Percentiles rank a stretch among this genome's conserved stretches.
phyloP scores from a whole-genome alignment of 495 filamentous ascomycete species.

The Aspergillus olivimuriae region DNA sequence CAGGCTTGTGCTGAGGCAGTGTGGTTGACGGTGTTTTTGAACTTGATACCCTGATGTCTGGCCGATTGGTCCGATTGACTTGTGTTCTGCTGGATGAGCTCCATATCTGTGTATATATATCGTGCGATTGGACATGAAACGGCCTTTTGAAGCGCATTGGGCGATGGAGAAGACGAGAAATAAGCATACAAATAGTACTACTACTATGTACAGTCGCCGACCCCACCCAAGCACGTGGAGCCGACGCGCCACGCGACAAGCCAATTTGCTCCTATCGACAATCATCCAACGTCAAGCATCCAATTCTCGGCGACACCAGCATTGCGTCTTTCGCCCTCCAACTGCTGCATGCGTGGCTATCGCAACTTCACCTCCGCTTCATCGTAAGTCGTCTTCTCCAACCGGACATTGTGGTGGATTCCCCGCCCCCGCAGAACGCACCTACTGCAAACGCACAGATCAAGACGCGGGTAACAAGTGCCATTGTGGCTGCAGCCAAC shows the following conservation, averaged over 20 bases:
- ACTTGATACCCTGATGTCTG: conserved; percentile 15
- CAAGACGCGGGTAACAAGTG: conserved; percentile 1
- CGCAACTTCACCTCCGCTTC: no score
- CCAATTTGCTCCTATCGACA: not conserved
- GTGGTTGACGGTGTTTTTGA: conserved; percentile 9
- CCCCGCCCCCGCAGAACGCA: no score
- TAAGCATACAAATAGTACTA: no score
- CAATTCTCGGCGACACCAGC: no score
- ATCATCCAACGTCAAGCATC: no score
- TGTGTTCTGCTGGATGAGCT: not conserved
- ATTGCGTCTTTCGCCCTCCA: no score
- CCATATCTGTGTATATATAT: conserved; percentile 6
- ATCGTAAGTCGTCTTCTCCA: no score
- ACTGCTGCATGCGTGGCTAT: no score
- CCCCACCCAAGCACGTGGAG: conserved; percentile 7
- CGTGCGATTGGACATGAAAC: not conserved
- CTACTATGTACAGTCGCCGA: not conserved
- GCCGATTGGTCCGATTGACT: conserved; percentile 3
- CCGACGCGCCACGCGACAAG: conserved; percentile 6
- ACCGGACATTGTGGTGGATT: no score
- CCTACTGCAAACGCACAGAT: conserved; percentile 6
- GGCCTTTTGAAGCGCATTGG: not conserved
- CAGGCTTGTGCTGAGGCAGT: not conserved
- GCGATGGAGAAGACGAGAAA: no score
- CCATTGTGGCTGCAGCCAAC: conserved; percentile 2